Evolutionary conservation across 495 filamentous ascomycete species (phyloP).

Genomic region (Pyrenula aspistea): DNA sequence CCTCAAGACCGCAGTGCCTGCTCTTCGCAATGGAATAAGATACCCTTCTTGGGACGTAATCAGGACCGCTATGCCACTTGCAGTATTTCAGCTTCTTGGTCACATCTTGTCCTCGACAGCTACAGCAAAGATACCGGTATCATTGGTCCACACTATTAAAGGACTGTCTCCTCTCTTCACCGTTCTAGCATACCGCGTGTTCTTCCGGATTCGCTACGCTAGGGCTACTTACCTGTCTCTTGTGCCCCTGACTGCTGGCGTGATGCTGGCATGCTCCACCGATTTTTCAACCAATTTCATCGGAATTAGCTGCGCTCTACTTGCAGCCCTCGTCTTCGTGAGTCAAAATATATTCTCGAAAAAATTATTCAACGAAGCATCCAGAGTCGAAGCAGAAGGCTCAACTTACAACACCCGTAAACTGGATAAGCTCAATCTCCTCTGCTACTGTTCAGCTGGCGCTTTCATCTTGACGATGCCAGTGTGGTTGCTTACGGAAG

Average conservation of each 20-base stretch:
- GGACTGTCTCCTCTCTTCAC: constrained; percentile 96
- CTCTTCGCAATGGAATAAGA: constrained; percentile 70
- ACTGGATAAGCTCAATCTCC: constrained; percentile 90
- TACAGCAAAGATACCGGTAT: constrained; percentile 88
- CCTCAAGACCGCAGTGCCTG: constrained; percentile 57
- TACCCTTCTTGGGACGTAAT: constrained; percentile 76
- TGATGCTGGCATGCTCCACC: constrained; percentile 89
- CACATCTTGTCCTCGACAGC: constrained; percentile 90
- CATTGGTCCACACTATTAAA: constrained; percentile 96
- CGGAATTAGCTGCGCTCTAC: constrained; percentile 76
- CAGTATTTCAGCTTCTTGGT: constrained; percentile 84
- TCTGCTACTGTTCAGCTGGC: constrained; percentile 89
- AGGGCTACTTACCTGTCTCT: constrained; percentile 84
- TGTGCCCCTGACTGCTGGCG: constrained; percentile 79
- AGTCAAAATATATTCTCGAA: constrained; percentile 99
- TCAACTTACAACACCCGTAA: constrained; percentile 47
- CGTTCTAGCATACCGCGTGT: constrained; percentile 79
- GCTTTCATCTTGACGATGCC: constrained; percentile 86
- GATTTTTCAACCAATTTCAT: constrained; percentile 78
- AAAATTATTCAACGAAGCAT: constrained; percentile 93
- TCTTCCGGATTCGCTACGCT: constrained; percentile 82
- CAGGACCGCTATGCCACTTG: constrained; percentile 73
- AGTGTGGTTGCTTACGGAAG: constrained; percentile 88
- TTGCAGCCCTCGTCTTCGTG: constrained; percentile 86
- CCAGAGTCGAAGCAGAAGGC: constrained; percentile 63